Conservation (phyloP, 768 basidiomycete genomes). For the Boletus tomentosulus region DNA sequence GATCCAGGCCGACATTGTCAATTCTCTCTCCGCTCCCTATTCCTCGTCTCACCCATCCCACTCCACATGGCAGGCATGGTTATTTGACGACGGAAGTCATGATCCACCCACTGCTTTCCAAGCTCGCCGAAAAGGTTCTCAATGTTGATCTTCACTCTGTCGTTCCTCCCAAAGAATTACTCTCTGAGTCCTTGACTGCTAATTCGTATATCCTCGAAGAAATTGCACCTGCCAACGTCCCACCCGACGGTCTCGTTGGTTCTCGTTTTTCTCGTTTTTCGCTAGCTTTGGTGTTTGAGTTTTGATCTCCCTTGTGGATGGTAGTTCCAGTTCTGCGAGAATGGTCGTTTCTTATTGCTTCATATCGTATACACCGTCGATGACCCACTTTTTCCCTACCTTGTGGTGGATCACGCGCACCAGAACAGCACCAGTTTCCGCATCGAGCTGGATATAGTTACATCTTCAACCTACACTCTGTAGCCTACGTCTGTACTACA, state of each 20-base stretch:
- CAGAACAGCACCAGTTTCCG: too few relatives aligned
- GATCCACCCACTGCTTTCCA: slow-evolving; percentile 78
- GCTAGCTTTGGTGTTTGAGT: too few relatives aligned
- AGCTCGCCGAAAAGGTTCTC: slow-evolving; percentile 78
- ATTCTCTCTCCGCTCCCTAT: slow-evolving; percentile 77
- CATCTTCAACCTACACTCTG: too few relatives aligned
- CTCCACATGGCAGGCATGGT: slow-evolving; percentile 91
- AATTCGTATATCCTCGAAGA: slow-evolving; percentile 70
- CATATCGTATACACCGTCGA: too few relatives aligned
- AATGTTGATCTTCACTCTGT: slow-evolving; percentile 65
- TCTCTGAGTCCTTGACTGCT: slow-evolving; percentile 43
- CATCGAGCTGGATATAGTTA: too few relatives aligned
- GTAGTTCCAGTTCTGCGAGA: too few relatives aligned
- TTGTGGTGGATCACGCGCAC: too few relatives aligned
- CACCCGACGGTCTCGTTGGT: slow-evolving; percentile 15
- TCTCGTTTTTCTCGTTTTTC: too few relatives aligned
- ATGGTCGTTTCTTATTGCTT: too few relatives aligned
- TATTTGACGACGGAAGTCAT: slow-evolving; percentile 65
- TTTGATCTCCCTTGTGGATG: too few relatives aligned
- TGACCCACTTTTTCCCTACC: too few relatives aligned
- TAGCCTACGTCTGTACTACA: too few relatives aligned
- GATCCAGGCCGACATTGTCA: slow-evolving; percentile 87
- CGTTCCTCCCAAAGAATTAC: slow-evolving; percentile 32
- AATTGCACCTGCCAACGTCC: slow-evolving; percentile 40
- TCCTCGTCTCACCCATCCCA: slow-evolving; percentile 86